Evolutionary conservation across 306 rosid genomes (phyloP).

Genomic region (Cucurbita maxima): DNA sequence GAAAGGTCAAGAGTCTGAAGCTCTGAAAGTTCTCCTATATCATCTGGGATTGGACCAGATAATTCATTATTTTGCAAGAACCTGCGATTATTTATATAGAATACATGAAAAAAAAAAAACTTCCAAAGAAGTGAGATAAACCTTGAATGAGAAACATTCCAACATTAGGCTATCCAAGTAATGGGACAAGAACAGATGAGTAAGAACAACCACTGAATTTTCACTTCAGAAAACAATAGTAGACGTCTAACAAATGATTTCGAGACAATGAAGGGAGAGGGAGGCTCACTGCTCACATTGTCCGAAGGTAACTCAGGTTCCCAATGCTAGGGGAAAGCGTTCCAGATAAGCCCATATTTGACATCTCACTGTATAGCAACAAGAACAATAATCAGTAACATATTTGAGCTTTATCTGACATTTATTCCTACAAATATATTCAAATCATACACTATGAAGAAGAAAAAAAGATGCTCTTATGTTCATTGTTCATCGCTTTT

Average conservation of each 20-base stretch:
- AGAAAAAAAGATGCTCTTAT: not conserved
- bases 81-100: constrained; percentile 23
- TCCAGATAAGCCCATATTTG: constrained; percentile 60
- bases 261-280: constrained; percentile 4
- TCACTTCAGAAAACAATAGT: constrained; percentile 4
- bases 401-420: not conserved
- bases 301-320: constrained; percentile 60
- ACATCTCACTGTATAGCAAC: constrained; percentile 55
- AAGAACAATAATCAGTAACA: not conserved
- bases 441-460: not conserved
- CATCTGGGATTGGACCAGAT: constrained; percentile 68
- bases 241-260: constrained; percentile 3
- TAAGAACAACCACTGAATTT: not conserved
- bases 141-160: not conserved
- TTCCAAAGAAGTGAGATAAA: not conserved
- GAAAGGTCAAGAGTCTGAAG: constrained; percentile 89
- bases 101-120: not conserved
- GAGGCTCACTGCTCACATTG: constrained; percentile 42
- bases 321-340: constrained; percentile 65
- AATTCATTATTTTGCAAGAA: constrained; percentile 69
- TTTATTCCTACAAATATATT: not conserved
- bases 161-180: not conserved
- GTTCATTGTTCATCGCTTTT: too few species aligned
- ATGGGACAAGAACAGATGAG: not conserved
- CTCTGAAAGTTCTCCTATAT: constrained; percentile 57